Percentiles rank a stretch among this genome's conserved stretches.
These are phyloP conservation scores for Solanum medicagineum DNA, from an alignment of 257 asterid species.

Conservation along the genomic window DNA sequence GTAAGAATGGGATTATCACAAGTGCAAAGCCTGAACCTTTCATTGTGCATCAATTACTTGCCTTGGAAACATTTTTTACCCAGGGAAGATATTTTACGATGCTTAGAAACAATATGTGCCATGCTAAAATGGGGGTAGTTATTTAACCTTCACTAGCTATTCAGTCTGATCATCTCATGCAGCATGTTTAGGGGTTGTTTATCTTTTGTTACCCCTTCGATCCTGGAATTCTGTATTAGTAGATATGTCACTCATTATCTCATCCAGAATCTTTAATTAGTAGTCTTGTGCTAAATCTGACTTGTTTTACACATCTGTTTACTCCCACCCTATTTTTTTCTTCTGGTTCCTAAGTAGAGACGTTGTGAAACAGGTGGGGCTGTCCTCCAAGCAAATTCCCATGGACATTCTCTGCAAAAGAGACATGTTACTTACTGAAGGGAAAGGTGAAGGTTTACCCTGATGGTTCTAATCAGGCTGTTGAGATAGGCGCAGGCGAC, in stretches of 20 bases:
- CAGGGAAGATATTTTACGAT: background rate
- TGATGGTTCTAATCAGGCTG: constrained; percentile 19
- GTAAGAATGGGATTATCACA: background rate
- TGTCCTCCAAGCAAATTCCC: constrained; percentile 40
- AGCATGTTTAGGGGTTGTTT: background rate
- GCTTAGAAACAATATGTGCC: background rate
- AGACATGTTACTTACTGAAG: constrained; percentile 27
- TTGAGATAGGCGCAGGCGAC: constrained; percentile 35
- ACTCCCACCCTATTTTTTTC: background rate
- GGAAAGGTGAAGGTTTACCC: constrained; percentile 37
- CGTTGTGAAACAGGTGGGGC: constrained; percentile 23
- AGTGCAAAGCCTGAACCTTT: background rate
- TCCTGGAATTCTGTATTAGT: background rate
- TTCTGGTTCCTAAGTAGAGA: background rate
- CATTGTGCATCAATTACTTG: background rate
- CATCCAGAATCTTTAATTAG: background rate
- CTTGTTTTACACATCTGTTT: background rate
- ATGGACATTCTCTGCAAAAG: constrained; percentile 37
- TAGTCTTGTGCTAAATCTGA: background rate
- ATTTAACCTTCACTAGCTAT: background rate
- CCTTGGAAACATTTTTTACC: background rate
- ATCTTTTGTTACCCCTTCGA: background rate
- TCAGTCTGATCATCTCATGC: background rate
- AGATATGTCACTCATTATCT: background rate
- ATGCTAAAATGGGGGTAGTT: background rate